Evolutionary conservation across 371 early-diverging fungal species (phyloP).

Genomic region (Syncephalis plumigaleata): DNA sequence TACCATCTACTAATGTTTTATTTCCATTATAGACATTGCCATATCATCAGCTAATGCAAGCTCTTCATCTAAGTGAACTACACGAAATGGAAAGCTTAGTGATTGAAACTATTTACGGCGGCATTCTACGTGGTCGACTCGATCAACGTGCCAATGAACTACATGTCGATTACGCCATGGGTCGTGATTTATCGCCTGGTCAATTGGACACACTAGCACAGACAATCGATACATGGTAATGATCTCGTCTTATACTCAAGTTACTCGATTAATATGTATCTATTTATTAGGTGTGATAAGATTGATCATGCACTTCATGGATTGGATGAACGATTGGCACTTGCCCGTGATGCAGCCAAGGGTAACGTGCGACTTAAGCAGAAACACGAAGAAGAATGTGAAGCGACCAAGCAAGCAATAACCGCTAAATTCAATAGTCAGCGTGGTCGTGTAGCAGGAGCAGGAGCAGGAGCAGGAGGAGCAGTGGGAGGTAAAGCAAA

Average conservation of each 20-base stretch:
- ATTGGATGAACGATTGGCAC: too few relatives aligned
- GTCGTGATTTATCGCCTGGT: constrained; percentile 55
- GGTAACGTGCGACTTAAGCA: too few relatives aligned
- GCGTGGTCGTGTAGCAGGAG: too few relatives aligned
- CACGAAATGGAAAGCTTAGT: constrained; percentile 71
- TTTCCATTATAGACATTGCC: constrained; percentile 39
- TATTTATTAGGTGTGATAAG: background rate
- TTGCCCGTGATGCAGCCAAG: too few relatives aligned
- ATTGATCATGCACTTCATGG: too few relatives aligned
- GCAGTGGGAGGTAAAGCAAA: too few relatives aligned
- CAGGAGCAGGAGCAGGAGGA: too few relatives aligned
- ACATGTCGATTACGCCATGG: constrained; percentile 66
- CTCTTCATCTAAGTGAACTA: constrained; percentile 50
- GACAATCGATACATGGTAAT: constrained; percentile 37
- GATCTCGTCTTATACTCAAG: background rate
- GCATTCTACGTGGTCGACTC: constrained; percentile 53
- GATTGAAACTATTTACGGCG: constrained; percentile 71
- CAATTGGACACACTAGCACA: constrained; percentile 33
- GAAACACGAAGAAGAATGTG: too few relatives aligned
- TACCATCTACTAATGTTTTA: too few relatives aligned
- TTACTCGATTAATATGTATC: background rate
- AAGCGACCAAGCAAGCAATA: too few relatives aligned
- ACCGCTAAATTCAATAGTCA: too few relatives aligned
- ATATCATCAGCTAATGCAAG: constrained; percentile 39
- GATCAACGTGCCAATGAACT: constrained; percentile 58